phyloP scores from a whole-genome alignment of 805 yeast genomes.

The Candida corydali region DNA sequence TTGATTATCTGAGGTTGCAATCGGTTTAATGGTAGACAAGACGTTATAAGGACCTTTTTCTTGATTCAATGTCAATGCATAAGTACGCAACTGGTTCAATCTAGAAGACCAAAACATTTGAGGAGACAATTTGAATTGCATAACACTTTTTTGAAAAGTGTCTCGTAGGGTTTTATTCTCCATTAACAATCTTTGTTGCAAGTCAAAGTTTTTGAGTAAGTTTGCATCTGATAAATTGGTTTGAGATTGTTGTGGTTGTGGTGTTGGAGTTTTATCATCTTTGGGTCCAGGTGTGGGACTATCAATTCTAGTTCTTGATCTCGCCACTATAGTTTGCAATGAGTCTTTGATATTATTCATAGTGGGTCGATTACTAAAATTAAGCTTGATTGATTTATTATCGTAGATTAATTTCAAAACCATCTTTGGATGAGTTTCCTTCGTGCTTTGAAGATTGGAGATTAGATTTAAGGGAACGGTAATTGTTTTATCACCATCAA shows the following conservation, averaged over 20 bases:
- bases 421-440: slow-evolving; percentile 63
- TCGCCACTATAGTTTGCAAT: slow-evolving; percentile 62
- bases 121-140: slow-evolving; percentile 69
- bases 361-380: slow-evolving; percentile 67
- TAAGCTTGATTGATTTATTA: slow-evolving; percentile 37
- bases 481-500: slow-evolving; percentile 32
- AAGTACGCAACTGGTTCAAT: slow-evolving; percentile 74
- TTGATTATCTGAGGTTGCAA: slow-evolving; percentile 87
- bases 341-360: slow-evolving; percentile 72
- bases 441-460: slow-evolving; percentile 61
- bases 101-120: slow-evolving; percentile 86
- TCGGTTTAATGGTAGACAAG: slow-evolving; percentile 87
- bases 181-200: slow-evolving; percentile 74
- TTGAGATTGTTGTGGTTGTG: slow-evolving; percentile 11
- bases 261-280: slow-evolving; percentile 8
- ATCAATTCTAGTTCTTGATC: slow-evolving; percentile 49
- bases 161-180: slow-evolving; percentile 67
- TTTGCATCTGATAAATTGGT: slow-evolving; percentile 35
- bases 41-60: slow-evolving; percentile 93
- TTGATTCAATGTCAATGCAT: slow-evolving; percentile 79
- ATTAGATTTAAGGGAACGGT: slow-evolving; percentile 33
- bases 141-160: slow-evolving; percentile 85
- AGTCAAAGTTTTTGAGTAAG: slow-evolving; percentile 62
- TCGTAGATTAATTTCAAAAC: slow-evolving; percentile 54
- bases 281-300: slow-evolving; percentile 12